Evolutionary conservation across 2,329 filamentous ascomycete species (phyloP), one percentile per base, ranked within the genome.

Genomic region (Coleophoma crateriformis): DNA sequence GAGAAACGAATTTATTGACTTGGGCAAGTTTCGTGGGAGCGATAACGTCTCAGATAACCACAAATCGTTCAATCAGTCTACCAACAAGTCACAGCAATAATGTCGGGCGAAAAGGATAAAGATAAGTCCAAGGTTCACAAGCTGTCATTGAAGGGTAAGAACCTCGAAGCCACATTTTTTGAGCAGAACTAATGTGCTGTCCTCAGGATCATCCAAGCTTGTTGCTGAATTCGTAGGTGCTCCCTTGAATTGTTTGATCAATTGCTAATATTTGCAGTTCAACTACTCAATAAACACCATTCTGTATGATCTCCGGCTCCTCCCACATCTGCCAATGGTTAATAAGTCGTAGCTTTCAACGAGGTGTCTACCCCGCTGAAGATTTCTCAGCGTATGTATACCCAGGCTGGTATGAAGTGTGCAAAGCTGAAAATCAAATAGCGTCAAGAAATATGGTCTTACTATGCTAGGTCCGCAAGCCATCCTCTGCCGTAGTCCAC

Each of bases 281-380:
- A 90, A 99, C 76, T 99, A 96, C 70, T 96, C 90, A 1, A 96
- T 97, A 66, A 94, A 99, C 65, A 95, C 91, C 0, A 97, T 99
- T 51, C 77, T 99, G 83, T 94, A 78, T 62, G 81, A 61, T 34
- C 41, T 50, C 13, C 45, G 51, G 14, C 17, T 17, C 6, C 14
- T 5, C 14, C 7, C 7, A 33, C 27, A n/a, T 32, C 4, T 35
- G 12, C n/a, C 12, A 41, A 8, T 17, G 11, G 47, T 44, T 52
- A 38, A 57, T 32, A 14, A 12, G 14, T 41, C 51, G 35, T 59
- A 92, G 88, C 47, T 96, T 96, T 71, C 92, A 97, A 70, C 81
- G 84, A 64, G 84, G 83, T 52, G 83, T 87, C 57, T 87, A 99
- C 69, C 94, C 94, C 22, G 90, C 94, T 47, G 94, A 99, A 65